Base-by-base conservation (phyloP, 805 yeast species). In the Saccharomycopsis sp. region DNA sequence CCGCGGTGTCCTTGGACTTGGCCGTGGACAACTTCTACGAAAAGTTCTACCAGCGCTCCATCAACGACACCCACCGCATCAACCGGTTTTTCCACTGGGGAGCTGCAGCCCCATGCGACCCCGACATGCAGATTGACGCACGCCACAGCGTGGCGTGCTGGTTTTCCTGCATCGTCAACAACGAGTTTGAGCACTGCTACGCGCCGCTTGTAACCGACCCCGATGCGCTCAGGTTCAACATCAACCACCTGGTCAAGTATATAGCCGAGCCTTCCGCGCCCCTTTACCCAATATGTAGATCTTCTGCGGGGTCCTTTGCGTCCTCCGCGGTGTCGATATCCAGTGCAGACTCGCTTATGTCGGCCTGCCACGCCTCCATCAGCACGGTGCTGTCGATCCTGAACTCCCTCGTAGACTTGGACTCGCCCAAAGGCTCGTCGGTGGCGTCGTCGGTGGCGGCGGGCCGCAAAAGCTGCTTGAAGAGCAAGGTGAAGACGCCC, bases 171-270 rank as follows among this genome's bases (percentile, higher is more conserved):
- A 44, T 44, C 16, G 48, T 44, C 9, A 44, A 44, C 21, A 44
- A 44, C 50, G 58, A 57, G 21, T 41, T 44, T 44, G 24, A 37
- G 21, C 23, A 34, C 18, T 53, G 57, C 29, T 50, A 16, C 23
- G 60, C 57, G 14, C 60, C 60, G 9, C 41, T 57, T n/a, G 46
- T 57, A 5, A 55, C 21, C 24, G 21, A 34, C 23, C 15, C 14
- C 4, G 47, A 37, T 7, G 7, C 29, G 15, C n/a, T 34, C 20
- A 54, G 51, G 2, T 16, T 52, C 52, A 44, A 54, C 24, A 50
- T 57, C 24, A 57, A 57, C 50, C 37, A 15, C 5, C 34, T 9
- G 7, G 54, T 57, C 54, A 55, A 50, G 20, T 57, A 57, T 46
- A n/a, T n/a, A n/a, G n/a, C n/a, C n/a, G n/a, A n/a, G n/a, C n/a